Base-by-base conservation (phyloP, 2,329 filamentous ascomycete species). In the Mycocentrospora acerina region DNA sequence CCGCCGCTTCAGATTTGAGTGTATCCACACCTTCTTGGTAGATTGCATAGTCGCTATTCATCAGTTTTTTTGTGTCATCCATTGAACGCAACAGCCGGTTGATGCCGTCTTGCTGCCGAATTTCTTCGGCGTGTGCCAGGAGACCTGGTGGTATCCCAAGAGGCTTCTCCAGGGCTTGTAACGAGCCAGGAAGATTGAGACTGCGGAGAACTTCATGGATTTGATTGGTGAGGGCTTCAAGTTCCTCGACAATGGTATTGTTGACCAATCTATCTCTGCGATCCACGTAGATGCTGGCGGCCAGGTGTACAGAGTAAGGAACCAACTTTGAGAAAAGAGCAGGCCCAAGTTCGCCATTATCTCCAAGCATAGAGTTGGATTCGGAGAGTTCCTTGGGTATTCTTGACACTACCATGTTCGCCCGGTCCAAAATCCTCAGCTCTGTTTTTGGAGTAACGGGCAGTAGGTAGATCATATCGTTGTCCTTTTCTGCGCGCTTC, bases 101-200 rank as follows among this genome's bases (percentile, higher is more conserved):
- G 22, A 95, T 73, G 0, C 89, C 91, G 58, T 95, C 90, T 39
- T 90, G 87, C 62, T 97, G 91, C 14, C 90, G 80, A 32, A 98
- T 85, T 60, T 97, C 93, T 62, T 97, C 91, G 0, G 91, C 91
- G 55, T 96, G 93, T 15, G 93, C 88, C 3, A 90, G 80, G 2
- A 98, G 71, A 12, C 82, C 87, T 1, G 89, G 88, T 0, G 93
- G 93, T 4, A 98, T 69, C 0, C 93, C 93, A 0, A 98, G 76
- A 0, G 93, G 93, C 62, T 96, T 97, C 63, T 98, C 93, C 1
- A 97, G 76, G 0, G 93, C 93, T 64, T 98, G 93, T 4, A 98
- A 71, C 1, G 91, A 95, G 0, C 93, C 93, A 0, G 93, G 93
- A 0, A 98, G 78, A 42, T 94, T 93, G 11, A 97, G 73, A 0